Base-by-base conservation (phyloP, 441 rosid species). In the Francoa sonchifolia region DNA sequence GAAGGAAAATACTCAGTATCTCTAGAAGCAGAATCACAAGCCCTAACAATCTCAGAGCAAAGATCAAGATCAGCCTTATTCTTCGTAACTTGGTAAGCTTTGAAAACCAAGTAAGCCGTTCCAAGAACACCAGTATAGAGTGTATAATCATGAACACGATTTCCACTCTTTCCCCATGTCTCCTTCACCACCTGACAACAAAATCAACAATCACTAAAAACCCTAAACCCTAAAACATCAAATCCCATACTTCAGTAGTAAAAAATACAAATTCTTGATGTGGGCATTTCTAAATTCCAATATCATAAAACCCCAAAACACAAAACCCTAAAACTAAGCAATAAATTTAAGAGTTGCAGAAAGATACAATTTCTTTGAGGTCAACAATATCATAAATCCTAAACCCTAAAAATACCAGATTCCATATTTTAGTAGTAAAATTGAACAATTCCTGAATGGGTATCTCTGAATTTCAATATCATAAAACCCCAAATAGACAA, bases 1-100 rank as follows among this genome's bases (percentile, higher is more conserved):
- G 19, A 33, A 12, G 18, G 8, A 44, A 17, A 29, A 25, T 68
- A 71, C 85, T 72, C 69, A 39, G 76, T 67, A 66, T 53, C 59
- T 34, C 44, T 48, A 55, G 85, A 59, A 46, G 82, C 85, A 54
- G 72, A 63, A 67, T 80, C 90, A 64, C 82, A 76, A 19, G 79
- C 73, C 45, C 55, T 51, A 26, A 80, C 58, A 48, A 80, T 66
- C 28, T 72, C 68, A 49, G 66, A 67, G 65, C 82, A 72, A 48
- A 71, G 29, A 21, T 55, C 59, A 60, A 76, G 82, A 64, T 80
- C 79, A 47, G 29, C 50, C 44, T 63, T 52, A 44, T 65, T 69
- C 44, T 48, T 63, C 55, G 82, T 65, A 44, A 71, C 58, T 54
- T 62, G 68, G 63, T 60, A 71, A 45, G 77, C 70, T 58, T 69